A percentile compares a stretch with the other conserved stretches of the same genome.
Conservation (phyloP, 805 yeast species). For the Cyberlindnera misumaiensis region DNA sequence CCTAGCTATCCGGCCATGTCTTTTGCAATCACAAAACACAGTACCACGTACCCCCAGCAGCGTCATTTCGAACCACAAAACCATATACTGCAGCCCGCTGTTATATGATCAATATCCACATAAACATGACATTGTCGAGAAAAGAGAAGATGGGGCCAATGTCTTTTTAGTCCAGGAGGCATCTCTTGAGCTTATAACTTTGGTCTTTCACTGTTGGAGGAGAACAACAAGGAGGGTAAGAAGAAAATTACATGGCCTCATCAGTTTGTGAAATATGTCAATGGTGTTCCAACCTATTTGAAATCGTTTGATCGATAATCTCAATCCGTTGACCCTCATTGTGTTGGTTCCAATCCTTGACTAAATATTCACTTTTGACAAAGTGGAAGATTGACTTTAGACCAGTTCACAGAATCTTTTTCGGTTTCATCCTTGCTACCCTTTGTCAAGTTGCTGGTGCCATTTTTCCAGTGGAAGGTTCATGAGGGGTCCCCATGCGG, state of each 20-base stretch:
- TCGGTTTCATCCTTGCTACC: conserved; percentile 63
- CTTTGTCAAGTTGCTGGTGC: conserved; percentile 14
- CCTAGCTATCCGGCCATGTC: too few species aligned
- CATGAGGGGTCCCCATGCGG: conserved; percentile 72
- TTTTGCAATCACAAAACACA: too few species aligned
- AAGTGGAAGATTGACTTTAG: conserved; percentile 44
- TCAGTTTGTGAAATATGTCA: conserved; percentile 70
- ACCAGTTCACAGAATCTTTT: conserved; percentile 66
- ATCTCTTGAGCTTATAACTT: conserved; percentile 67
- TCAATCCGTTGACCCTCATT: conserved; percentile 70
- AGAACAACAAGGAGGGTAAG: conserved; percentile 18
- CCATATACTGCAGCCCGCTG: conserved; percentile 58
- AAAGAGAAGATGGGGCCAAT: conserved; percentile 52
- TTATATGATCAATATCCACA: conserved; percentile 71
- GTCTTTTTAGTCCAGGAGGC: conserved; percentile 65
- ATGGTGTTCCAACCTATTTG: conserved; percentile 76
- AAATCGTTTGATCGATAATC: conserved; percentile 70
- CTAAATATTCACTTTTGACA: conserved; percentile 46
- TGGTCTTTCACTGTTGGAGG: conserved; percentile 56
- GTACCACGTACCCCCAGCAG: too few species aligned
- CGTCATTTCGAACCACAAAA: too few species aligned
- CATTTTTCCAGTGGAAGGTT: conserved; percentile 58
- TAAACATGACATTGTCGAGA: conserved; percentile 50
- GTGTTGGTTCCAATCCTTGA: conserved; percentile 73
- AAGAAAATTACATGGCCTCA: conserved; percentile 48